A percentile compares a stretch with the other conserved stretches of the same genome.
Conservation (phyloP, 495 filamentous ascomycete genomes). For the Trichocladium antarcticum region DNA sequence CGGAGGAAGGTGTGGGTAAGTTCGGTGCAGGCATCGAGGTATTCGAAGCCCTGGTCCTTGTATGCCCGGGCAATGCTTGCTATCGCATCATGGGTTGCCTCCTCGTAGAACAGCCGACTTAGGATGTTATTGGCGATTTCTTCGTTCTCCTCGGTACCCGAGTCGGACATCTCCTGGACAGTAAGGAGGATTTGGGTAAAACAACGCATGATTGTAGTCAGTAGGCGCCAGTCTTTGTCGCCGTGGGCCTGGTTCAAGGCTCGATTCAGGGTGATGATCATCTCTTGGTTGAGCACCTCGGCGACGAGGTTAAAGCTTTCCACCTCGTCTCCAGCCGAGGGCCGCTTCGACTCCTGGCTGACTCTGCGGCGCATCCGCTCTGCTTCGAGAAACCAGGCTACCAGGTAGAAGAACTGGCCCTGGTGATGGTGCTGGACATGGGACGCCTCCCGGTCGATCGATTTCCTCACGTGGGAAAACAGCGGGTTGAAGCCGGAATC, state of each 20-base stretch:
- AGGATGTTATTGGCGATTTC: conserved; percentile 98
- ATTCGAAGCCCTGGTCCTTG: conserved; percentile 89
- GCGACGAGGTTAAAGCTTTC: conserved; percentile 80
- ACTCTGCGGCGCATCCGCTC: conserved; percentile 63
- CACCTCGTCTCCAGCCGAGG: conserved; percentile 42
- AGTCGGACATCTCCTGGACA: conserved; percentile 85
- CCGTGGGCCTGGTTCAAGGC: conserved; percentile 68
- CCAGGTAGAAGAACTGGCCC: conserved; percentile 82
- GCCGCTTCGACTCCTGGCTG: conserved; percentile 37
- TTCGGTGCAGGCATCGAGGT: conserved; percentile 85
- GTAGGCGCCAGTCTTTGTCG: conserved; percentile 72
- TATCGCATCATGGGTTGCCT: conserved; percentile 80
- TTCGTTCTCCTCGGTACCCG: conserved; percentile 79
- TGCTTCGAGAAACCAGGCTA: conserved; percentile 89
- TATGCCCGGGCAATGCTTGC: conserved; percentile 67
- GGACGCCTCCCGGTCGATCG: conserved; percentile 84
- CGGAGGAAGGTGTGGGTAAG: conserved; percentile 83
- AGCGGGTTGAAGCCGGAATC: conserved; percentile 95
- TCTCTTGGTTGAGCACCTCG: conserved; percentile 82
- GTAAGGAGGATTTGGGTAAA: conserved; percentile 83
- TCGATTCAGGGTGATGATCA: conserved; percentile 75
- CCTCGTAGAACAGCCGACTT: conserved; percentile 95
- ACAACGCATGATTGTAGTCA: conserved; percentile 82
- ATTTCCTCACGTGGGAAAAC: conserved; percentile 73
- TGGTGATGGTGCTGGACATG: conserved; percentile 62